phyloP scores from a whole-genome alignment of 2,329 filamentous ascomycete genomes.

The Sordariomycetes sp. region DNA sequence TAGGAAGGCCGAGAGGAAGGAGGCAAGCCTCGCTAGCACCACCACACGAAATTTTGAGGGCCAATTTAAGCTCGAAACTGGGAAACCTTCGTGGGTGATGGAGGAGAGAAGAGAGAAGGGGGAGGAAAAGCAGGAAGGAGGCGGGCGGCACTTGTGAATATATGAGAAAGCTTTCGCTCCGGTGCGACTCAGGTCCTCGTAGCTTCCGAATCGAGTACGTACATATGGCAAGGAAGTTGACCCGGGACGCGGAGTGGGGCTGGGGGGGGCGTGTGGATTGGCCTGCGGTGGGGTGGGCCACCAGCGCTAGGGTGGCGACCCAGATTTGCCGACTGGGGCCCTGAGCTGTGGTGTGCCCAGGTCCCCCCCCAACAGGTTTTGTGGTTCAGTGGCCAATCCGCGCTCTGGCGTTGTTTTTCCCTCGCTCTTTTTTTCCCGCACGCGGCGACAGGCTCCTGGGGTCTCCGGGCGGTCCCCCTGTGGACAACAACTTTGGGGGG shows the following conservation, averaged over 20 bases:
- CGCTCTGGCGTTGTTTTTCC: not conserved
- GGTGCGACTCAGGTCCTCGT: not conserved
- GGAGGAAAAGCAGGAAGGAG: constrained; percentile 7
- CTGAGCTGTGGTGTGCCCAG: not conserved
- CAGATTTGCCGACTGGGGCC: not conserved
- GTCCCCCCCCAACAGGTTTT: not conserved
- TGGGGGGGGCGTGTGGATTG: constrained; percentile 6
- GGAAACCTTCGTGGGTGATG: constrained; percentile 40
- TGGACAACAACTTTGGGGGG: not conserved
- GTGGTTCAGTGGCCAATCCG: not conserved
- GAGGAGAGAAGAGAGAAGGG: constrained; percentile 21
- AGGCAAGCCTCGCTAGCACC: constrained; percentile 19
- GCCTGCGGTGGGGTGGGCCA: not conserved
- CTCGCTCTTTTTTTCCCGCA: not conserved
- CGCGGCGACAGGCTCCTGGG: not conserved
- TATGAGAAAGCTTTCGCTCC: constrained; percentile 3
- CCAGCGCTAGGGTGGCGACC: not conserved
- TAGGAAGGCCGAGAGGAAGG: constrained; percentile 23
- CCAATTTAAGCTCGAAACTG: constrained; percentile 11
- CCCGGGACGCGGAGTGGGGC: constrained; percentile 2
- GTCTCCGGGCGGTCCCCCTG: not conserved
- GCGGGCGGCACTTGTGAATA: constrained; percentile 4
- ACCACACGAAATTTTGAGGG: constrained; percentile 37
- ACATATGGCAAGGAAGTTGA: constrained; percentile 1
- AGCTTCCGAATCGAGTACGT: constrained; percentile 3